Conservation (phyloP, 306 rosid species). For the Cicer cuneatum region DNA sequence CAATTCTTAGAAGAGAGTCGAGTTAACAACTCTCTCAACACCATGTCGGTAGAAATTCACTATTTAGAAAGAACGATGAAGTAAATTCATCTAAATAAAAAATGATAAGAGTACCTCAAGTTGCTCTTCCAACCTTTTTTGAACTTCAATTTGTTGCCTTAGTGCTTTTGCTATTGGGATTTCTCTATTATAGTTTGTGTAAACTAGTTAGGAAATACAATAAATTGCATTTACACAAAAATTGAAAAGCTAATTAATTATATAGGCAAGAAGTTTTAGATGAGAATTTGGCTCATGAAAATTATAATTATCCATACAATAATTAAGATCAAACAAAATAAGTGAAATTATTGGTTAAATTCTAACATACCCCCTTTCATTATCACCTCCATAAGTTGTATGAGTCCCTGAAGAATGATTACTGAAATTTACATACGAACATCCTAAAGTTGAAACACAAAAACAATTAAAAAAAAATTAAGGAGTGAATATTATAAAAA, state of each 20-base stretch:
- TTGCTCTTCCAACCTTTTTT: constrained; percentile 80
- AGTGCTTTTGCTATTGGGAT: constrained; percentile 71
- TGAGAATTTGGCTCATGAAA: constrained; percentile 25
- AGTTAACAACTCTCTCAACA: too few species aligned
- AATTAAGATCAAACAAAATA: not conserved
- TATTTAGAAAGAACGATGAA: too few species aligned
- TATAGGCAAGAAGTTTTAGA: not conserved
- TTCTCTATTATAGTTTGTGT: constrained; percentile 52
- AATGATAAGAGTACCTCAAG: constrained; percentile 65
- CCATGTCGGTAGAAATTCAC: too few species aligned
- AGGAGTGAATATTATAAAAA: not conserved
- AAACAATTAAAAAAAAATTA: not conserved
- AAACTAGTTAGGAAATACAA: constrained; percentile 41
- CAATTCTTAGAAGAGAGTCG: too few species aligned
- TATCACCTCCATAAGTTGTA: constrained; percentile 55
- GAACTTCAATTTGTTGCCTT: constrained; percentile 71
- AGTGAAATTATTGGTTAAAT: constrained; percentile 31
- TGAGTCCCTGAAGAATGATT: constrained; percentile 53
- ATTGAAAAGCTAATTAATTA: constrained; percentile 1
- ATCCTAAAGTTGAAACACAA: constrained; percentile 46
- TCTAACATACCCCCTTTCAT: constrained; percentile 63
- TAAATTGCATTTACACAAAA: constrained; percentile 17
- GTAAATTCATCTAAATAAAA: not conserved
- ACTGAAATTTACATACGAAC: constrained; percentile 63
- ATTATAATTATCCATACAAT: not conserved